These are phyloP conservation scores for Shiraia sp. DNA, from an alignment of 2,329 filamentous ascomycete genomes.

Conservation along the genomic window DNA sequence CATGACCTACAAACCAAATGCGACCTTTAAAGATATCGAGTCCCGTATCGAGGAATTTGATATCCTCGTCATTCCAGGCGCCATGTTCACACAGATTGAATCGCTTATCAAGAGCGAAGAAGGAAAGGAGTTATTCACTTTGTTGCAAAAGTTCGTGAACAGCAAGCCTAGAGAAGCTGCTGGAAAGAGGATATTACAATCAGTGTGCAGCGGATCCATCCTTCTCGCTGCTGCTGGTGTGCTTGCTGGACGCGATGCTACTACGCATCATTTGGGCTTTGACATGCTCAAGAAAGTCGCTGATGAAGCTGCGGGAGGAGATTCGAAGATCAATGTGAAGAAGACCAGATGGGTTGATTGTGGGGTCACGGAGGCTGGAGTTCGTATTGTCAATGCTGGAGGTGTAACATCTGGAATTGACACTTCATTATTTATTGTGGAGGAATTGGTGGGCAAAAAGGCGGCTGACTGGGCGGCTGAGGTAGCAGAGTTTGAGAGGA, in stretches of 20 bases:
- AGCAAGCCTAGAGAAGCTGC: constrained; percentile 26
- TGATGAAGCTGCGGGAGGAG: constrained; percentile 34
- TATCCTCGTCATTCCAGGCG: constrained; percentile 47
- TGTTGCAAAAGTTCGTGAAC: constrained; percentile 27
- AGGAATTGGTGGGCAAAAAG: constrained; percentile 30
- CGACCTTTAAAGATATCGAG: constrained; percentile 32
- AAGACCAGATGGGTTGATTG: constrained; percentile 40
- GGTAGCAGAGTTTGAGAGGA: constrained; percentile 38
- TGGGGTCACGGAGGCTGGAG: constrained; percentile 32
- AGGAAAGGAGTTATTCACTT: constrained; percentile 17
- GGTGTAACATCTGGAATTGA: constrained; percentile 42
- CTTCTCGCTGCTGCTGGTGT: constrained; percentile 45
- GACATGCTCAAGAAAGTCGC: constrained; percentile 30
- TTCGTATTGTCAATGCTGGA: constrained; percentile 39
- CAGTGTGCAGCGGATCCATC: constrained; percentile 47
- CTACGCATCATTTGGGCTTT: constrained; percentile 46
- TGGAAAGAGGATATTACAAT: constrained; percentile 40
- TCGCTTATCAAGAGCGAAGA: constrained; percentile 24
- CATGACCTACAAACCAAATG: constrained; percentile 37
- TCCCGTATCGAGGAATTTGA: constrained; percentile 38
- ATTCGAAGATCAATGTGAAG: constrained; percentile 27
- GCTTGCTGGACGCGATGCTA: constrained; percentile 39
- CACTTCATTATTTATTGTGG: constrained; percentile 34
- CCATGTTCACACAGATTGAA: constrained; percentile 27
- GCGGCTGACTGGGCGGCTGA: constrained; percentile 27